Evolutionary conservation across 169 alveolate genomes (phyloP), one percentile per base, ranked within the genome.

Genomic region (Cryptosporidium ubiquitum): DNA sequence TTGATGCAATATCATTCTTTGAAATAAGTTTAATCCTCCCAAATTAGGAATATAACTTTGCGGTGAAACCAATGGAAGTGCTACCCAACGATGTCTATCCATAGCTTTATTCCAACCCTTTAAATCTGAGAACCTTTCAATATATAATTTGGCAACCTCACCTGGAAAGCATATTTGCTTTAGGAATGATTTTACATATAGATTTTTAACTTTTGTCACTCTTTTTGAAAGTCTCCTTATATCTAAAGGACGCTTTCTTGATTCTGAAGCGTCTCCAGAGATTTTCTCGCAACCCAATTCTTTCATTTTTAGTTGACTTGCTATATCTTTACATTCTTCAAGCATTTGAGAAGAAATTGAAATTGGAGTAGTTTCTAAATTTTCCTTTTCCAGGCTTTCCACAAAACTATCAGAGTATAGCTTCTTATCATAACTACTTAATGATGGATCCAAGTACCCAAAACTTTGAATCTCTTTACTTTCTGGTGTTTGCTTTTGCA

Each of bases 21-120:
- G 89, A n/a, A 79, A 47, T 18, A 79, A 12, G 40, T 79, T 79
- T n/a, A 79, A 37, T 40, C 79, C 75, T 16, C 89, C 89, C 75
- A 79, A 20, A 61, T 79, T 79, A 37, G 89, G 89, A 29, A 79
- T 23, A 37, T 79, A 79, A 26, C 79, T 61, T 49, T 79, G 89
- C 6, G 89, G 89, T 9, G 89, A 58, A 39, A 61, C 79, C 29
- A 79, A 55, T 16, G 89, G 89, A 20, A 79, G 75, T 14, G 89
- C 89, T 26, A 79, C 89, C 89, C 89, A 79, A 47, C 89, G 73
- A 20, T 79, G 89, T 20, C 20, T 58, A n/a, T 79, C 89, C 64
- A 79, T 79, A 6, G 89, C 89, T 66, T 79, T 79, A 26, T 79
- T 79, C 89, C 89, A 79, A 9, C 79, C 89, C 42, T 79, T 79